Percentiles rank a stretch among this genome's conserved stretches.
phyloP scores from a whole-genome alignment of 2,329 filamentous ascomycete genomes.

The Didymella lethalis region DNA sequence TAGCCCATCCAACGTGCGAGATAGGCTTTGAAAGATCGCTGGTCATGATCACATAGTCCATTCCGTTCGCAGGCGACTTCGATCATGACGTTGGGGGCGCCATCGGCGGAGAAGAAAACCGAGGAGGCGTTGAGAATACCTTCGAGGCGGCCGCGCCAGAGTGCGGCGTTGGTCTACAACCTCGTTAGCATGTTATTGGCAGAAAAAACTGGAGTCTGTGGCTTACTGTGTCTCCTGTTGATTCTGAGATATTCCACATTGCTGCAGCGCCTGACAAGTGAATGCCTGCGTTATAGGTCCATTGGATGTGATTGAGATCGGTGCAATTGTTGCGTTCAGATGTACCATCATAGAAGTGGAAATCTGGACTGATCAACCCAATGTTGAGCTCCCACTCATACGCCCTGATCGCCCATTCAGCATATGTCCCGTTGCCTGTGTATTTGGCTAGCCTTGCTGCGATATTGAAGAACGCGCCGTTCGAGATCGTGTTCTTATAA shows the following conservation, averaged over 20 bases:
- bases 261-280: constrained; percentile 55
- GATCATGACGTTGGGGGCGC: constrained; percentile 52
- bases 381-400: constrained; percentile 63
- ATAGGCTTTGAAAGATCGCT: constrained; percentile 56
- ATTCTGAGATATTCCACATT: constrained; percentile 56
- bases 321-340: constrained; percentile 55
- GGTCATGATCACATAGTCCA: constrained; percentile 56
- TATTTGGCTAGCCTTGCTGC: constrained; percentile 74
- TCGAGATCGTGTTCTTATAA: constrained; percentile 81
- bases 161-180: constrained; percentile 24
- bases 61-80: constrained; percentile 57
- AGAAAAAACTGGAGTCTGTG: background rate
- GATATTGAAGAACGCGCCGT: constrained; percentile 80
- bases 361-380: constrained; percentile 58
- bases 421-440: constrained; percentile 62
- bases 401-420: constrained; percentile 68
- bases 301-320: constrained; percentile 53
- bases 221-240: constrained; percentile 41
- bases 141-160: constrained; percentile 36
- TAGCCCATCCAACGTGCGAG: constrained; percentile 53
- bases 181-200: background rate
- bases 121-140: constrained; percentile 47
- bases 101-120: constrained; percentile 57
- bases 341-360: constrained; percentile 55
- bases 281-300: constrained; percentile 57